These are phyloP conservation scores for Discostella stelligera DNA, from an alignment of 352 stramenopile species.

Conservation along the genomic window DNA sequence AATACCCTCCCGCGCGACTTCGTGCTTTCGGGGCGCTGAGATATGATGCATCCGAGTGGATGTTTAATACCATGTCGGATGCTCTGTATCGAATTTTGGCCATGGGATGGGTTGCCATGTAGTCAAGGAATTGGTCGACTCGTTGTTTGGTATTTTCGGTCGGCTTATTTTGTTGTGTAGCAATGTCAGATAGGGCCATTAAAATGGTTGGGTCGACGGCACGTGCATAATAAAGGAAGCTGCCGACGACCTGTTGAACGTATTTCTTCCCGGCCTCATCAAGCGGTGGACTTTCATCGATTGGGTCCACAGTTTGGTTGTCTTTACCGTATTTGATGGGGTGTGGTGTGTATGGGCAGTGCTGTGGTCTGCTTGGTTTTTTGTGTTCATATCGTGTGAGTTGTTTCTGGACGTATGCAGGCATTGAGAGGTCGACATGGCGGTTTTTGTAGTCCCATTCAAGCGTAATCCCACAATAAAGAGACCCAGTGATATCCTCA, in stretches of 20 bases:
- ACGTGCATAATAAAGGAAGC: neutral
- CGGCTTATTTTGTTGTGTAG: neutral
- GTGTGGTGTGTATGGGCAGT: constrained; percentile 5
- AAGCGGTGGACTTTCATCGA: too few relatives aligned
- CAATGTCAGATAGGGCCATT: neutral
- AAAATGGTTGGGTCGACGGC: neutral
- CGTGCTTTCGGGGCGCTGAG: constrained; percentile 21
- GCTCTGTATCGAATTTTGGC: constrained; percentile 33
- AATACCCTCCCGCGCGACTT: constrained; percentile 28
- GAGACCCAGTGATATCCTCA: constrained; percentile 24
- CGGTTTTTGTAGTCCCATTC: constrained; percentile 46
- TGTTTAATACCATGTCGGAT: constrained; percentile 47
- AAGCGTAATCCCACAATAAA: constrained; percentile 44
- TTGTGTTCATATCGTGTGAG: constrained; percentile 16
- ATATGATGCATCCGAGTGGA: too few relatives aligned
- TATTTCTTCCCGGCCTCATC: too few relatives aligned
- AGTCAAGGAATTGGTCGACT: constrained; percentile 42
- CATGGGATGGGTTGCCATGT: constrained; percentile 48
- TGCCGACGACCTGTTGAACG: too few relatives aligned
- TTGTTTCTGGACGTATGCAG: constrained; percentile 18
- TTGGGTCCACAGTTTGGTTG: neutral
- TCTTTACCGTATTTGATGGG: constrained; percentile 1
- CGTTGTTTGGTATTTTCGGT: neutral
- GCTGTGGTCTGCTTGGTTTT: constrained; percentile 7
- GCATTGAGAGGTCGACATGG: constrained; percentile 1